Evolutionary conservation across 768 basidiomycete genomes (phyloP), one percentile per base, ranked within the genome.

Genomic region (Lentinula detonsa): DNA sequence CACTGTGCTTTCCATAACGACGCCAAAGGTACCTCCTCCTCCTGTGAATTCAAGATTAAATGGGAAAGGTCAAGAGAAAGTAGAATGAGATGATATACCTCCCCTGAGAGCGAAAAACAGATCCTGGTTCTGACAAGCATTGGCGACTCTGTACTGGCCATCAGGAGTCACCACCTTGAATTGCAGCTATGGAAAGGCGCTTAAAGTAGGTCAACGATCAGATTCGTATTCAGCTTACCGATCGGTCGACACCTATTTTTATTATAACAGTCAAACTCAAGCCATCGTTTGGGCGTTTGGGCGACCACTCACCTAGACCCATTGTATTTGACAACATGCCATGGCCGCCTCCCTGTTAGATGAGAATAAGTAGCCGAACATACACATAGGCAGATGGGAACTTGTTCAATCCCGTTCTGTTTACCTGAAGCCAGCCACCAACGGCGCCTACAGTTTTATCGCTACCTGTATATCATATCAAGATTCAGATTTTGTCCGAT

Each of bases 151-250:
- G 63, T 70, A 70, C 28, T 71, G 61, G 0, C 83, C 84, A 65
- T 82, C 80, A 0, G 84, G 81, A 1, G 82, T 83, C 5, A 85
- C 82, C 4, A 85, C 69, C 61, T 79, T 80, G 68, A 76, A 78
- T 67, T 85, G 72, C 2, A 83, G 73, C 77, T 79, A 58, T 3
- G 28, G 15, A 13, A 49, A 31, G 37, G 34, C 33, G 16, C 10
- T 62, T 10, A 54, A 28, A 9, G 13, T 39, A 13, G 42, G 42
- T 48, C 39, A 1, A 11, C 15, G n/a, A 61, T 33, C 21, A 60
- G 31, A 28, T 55, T n/a, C 5, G 5, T 5, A 43, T 3, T 18
- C 11, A 11, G 62, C 76, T 63, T 62, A 81, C 80, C 23, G 75
- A 78, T 34, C 79, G 70, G 66, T 81, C 81, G 4, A 74, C 79